These are phyloP conservation scores for Boeremia lycopersici DNA, from an alignment of 2,329 filamentous ascomycete genomes.

Conservation along the genomic window DNA sequence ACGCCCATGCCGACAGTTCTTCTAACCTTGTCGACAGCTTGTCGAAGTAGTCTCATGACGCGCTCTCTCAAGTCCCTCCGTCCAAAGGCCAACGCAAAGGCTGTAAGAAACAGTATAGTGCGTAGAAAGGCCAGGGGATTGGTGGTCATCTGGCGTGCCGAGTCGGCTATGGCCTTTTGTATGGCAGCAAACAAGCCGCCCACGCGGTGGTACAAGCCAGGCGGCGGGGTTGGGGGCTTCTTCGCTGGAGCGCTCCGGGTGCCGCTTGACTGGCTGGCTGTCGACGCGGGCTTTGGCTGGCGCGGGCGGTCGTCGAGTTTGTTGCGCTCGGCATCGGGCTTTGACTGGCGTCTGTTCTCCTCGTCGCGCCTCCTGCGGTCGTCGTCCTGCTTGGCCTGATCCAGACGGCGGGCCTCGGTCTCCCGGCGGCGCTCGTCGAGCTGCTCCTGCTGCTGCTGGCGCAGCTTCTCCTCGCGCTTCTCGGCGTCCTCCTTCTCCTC, in stretches of 20 bases:
- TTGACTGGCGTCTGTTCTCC: conserved; percentile 35
- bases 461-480: conserved; percentile 64
- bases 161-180: conserved; percentile 57
- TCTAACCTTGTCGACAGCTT: conserved; percentile 80
- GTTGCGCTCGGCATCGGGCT: neutral
- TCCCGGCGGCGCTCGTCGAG: conserved; percentile 57
- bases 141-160: conserved; percentile 58
- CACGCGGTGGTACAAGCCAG: conserved; percentile 51
- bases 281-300: conserved; percentile 30
- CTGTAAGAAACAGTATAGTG: conserved; percentile 78
- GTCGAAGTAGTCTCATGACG: conserved; percentile 69
- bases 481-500: conserved; percentile 82
- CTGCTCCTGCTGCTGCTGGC: conserved; percentile 65
- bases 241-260: conserved; percentile 38
- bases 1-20: conserved; percentile 93
- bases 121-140: conserved; percentile 63
- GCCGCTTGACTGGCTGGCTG: conserved; percentile 35
- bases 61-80: conserved; percentile 76
- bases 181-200: conserved; percentile 54
- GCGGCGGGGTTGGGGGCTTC: conserved; percentile 41
- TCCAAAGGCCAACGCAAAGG: conserved; percentile 77
- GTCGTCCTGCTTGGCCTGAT: conserved; percentile 52
- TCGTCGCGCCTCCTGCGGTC: conserved; percentile 47
- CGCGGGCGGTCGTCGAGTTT: neutral
- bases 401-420: conserved; percentile 42